A percentile compares a stretch with the other conserved stretches of the same genome.
phyloP scores from a whole-genome alignment of 2,329 filamentous ascomycete genomes.

The Penicillium glabrum region DNA sequence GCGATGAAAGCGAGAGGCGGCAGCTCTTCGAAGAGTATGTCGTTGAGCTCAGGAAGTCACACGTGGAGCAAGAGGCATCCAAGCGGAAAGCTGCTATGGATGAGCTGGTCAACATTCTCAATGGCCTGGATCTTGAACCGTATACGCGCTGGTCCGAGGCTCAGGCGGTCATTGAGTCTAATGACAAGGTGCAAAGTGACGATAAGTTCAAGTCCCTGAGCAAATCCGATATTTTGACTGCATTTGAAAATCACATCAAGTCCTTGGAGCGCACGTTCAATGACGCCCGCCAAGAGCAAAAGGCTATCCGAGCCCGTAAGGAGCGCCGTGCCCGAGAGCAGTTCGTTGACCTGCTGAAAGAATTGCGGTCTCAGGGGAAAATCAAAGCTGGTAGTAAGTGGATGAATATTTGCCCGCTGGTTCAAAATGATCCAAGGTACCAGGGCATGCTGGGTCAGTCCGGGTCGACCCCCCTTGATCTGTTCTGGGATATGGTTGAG shows the following conservation, averaged over 20 bases:
- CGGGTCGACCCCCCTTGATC: slow-evolving; percentile 81
- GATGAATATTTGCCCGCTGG: slow-evolving; percentile 72
- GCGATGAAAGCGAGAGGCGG: slow-evolving; percentile 81
- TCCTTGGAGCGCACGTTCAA: slow-evolving; percentile 87
- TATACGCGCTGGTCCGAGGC: slow-evolving; percentile 95
- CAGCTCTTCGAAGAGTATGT: slow-evolving; percentile 95
- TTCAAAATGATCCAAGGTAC: slow-evolving; percentile 82
- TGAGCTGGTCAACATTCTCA: slow-evolving; percentile 74
- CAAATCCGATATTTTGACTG: slow-evolving; percentile 85
- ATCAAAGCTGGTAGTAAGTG: slow-evolving; percentile 91
- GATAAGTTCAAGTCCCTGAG: slow-evolving; percentile 82
- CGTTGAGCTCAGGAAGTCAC: slow-evolving; percentile 74
- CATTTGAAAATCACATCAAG: slow-evolving; percentile 95
- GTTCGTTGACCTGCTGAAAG: slow-evolving; percentile 71
- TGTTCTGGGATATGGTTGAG: slow-evolving; percentile 95
- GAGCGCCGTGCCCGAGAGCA: slow-evolving; percentile 85
- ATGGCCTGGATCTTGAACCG: slow-evolving; percentile 79
- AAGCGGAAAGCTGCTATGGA: slow-evolving; percentile 80
- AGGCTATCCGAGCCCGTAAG: slow-evolving; percentile 72
- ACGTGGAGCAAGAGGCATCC: slow-evolving; percentile 72
- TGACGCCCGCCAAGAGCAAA: slow-evolving; percentile 83
- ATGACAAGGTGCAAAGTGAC: slow-evolving; percentile 74
- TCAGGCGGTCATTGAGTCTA: slow-evolving; percentile 75
- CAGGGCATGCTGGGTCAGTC: slow-evolving; percentile 76
- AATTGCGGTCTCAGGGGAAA: slow-evolving; percentile 72